Evolutionary conservation across 1,284 basidiomycete genomes (phyloP), one percentile per base, ranked within the genome.

Genomic region (Cutaneotrichosporon spelunceum): DNA sequence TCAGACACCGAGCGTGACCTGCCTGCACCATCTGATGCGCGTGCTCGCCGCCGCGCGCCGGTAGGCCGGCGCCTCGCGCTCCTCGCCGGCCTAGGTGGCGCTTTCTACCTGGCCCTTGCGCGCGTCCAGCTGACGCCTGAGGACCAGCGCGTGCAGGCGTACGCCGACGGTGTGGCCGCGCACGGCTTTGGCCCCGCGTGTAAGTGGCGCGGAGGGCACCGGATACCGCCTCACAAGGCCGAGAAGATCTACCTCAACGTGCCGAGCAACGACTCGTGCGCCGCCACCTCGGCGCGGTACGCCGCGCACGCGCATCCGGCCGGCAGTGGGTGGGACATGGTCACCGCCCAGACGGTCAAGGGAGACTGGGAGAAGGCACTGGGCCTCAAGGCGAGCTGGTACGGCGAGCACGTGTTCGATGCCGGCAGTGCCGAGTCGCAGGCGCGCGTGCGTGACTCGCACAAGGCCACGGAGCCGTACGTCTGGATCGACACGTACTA

Each of bases 401-500:
- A 75, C 4, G 67, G 71, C 33, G 76, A 79, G 47, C 55, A 69
- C 55, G 48, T 80, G 30, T 80, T 72, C 57, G 77, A 79, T 10
- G 76, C 79, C 16, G 79, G 79, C 21, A 69, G 63, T 39, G 16
- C 52, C 2, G 70, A 76, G 53, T 70, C 65, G 39, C 78, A 79
- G 65, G 53, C 49, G 11, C 65, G 73, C 11, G 64, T 79, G n/a
- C 61, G 63, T 10, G 49, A 47, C 45, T 24, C n/a, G 8, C 34
- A 11, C 8, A 26, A 30, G 14, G 30, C 39, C 42, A 50, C 24
- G 24, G 66, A 66, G 57, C 58, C 71, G 34, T 70, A 72, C 59
- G 78, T 80, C 2, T 80, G 78, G 78, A 67, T 80, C 39, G 79
- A 80, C 67, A 78, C 76, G 50, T 93, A 93, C 78, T 92, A 88